Evolutionary conservation across 2,329 filamentous ascomycete genomes (phyloP).

Genomic region (Trichocomaceae sp.): DNA sequence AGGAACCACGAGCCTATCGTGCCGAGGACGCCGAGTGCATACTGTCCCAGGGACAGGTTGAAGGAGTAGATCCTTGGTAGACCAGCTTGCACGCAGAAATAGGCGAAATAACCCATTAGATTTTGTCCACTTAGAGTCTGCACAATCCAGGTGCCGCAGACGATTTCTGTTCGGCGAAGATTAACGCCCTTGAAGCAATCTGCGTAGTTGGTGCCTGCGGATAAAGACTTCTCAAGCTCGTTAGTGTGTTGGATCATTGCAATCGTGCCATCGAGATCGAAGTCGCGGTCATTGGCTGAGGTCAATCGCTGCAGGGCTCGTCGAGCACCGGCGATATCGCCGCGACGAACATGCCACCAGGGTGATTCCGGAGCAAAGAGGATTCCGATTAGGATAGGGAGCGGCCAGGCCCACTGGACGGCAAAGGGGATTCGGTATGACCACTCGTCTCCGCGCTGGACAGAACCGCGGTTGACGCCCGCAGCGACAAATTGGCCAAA

Average conservation of each 20-base stretch:
- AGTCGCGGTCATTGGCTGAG: background rate
- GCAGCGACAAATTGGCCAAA: constrained; percentile 47
- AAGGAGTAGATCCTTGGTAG: constrained; percentile 36
- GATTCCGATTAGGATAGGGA: constrained; percentile 43
- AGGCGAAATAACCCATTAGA: constrained; percentile 49
- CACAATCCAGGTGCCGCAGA: constrained; percentile 37
- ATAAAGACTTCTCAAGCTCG: constrained; percentile 54
- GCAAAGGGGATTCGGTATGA: constrained; percentile 47
- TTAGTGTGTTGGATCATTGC: constrained; percentile 91
- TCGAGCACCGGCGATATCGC: constrained; percentile 5
- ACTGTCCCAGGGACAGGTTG: constrained; percentile 51
- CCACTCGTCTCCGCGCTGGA: constrained; percentile 42
- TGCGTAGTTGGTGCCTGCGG: constrained; percentile 62
- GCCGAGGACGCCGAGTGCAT: constrained; percentile 30
- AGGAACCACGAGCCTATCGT: constrained; percentile 29
- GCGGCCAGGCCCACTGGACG: constrained; percentile 50
- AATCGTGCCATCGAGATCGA: constrained; percentile 75
- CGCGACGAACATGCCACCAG: constrained; percentile 11
- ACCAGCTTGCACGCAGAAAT: constrained; percentile 40
- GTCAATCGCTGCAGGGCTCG: constrained; percentile 24
- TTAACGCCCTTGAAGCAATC: constrained; percentile 39
- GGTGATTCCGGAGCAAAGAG: constrained; percentile 16
- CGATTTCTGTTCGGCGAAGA: constrained; percentile 35
- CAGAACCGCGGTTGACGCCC: constrained; percentile 44
- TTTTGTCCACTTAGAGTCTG: constrained; percentile 38